phyloP scores from a whole-genome alignment of 352 stramenopile genomes.

The Phytophthora vignae region DNA sequence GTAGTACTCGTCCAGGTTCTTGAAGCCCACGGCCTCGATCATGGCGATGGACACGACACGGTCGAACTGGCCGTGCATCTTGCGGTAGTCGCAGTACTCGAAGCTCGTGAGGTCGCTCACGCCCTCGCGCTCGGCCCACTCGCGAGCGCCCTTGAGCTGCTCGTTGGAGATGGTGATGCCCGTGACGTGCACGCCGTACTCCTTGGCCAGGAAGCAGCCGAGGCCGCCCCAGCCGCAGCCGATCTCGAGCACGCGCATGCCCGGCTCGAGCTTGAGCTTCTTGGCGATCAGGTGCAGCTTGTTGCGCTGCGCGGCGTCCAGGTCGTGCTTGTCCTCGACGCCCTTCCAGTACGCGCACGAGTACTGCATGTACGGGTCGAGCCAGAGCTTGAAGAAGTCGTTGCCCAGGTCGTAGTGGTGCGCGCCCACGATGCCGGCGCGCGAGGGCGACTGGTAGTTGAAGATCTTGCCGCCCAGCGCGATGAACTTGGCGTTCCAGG shows the following conservation, averaged over 20 bases:
- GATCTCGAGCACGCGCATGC: constrained; percentile 90
- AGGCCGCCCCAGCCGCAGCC: constrained; percentile 91
- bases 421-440: constrained; percentile 81
- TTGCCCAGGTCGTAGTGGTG: constrained; percentile 91
- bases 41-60: constrained; percentile 91
- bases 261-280: constrained; percentile 87
- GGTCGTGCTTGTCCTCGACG: constrained; percentile 68
- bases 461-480: constrained; percentile 80
- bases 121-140: constrained; percentile 80
- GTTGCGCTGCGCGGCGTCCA: constrained; percentile 86
- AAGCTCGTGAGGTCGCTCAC: constrained; percentile 89
- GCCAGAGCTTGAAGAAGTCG: constrained; percentile 91
- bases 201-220: constrained; percentile 87
- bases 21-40: constrained; percentile 90
- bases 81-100: constrained; percentile 92
- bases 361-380: constrained; percentile 91
- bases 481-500: constrained; percentile 87
- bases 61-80: constrained; percentile 90
- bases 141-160: constrained; percentile 87
- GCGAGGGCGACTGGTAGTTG: constrained; percentile 89
- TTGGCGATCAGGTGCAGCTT: constrained; percentile 90
- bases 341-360: constrained; percentile 89
- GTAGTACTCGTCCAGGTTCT: constrained; percentile 92
- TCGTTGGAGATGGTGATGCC: constrained; percentile 93
- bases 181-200: constrained; percentile 88